Evolutionary conservation across 306 rosid genomes (phyloP).

Genomic region (Quercus ilex): DNA sequence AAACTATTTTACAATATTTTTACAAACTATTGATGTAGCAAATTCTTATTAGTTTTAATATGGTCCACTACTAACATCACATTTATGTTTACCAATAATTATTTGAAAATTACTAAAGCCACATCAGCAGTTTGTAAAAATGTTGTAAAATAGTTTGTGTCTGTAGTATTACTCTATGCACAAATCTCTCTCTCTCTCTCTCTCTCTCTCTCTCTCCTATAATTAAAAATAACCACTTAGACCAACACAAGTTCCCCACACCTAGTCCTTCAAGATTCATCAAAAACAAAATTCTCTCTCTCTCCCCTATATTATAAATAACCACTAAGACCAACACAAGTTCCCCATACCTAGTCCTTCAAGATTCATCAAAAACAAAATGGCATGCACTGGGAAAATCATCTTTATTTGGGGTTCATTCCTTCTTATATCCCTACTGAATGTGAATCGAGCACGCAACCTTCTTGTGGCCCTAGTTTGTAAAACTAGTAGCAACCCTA

Average conservation of each 20-base stretch:
- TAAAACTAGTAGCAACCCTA: constrained; percentile 9
- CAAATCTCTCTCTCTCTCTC: background rate
- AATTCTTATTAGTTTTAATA: too few relatives aligned
- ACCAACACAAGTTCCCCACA: background rate
- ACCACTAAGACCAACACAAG: background rate
- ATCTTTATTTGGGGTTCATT: background rate
- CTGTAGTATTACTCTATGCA: too few relatives aligned
- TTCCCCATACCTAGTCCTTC: constrained; percentile 3
- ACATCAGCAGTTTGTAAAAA: too few relatives aligned
- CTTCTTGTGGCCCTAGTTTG: constrained; percentile 10
- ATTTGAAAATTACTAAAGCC: too few relatives aligned
- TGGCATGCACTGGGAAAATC: constrained; percentile 8
- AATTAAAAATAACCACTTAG: constrained; percentile 10
- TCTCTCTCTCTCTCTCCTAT: background rate
- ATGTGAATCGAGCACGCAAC: background rate
- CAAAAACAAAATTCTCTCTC: constrained; percentile 3
- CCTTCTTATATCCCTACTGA: constrained; percentile 6
- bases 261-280: background rate
- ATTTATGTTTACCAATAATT: too few relatives aligned
- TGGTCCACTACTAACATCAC: too few relatives aligned
- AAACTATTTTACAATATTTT: too few relatives aligned
- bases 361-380: constrained; percentile 3
- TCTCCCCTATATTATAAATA: constrained; percentile 23
- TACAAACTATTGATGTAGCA: too few relatives aligned
- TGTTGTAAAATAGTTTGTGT: too few relatives aligned